phyloP scores from a whole-genome alignment of 495 filamentous ascomycete genomes.

The Aspergillus ostianus region DNA sequence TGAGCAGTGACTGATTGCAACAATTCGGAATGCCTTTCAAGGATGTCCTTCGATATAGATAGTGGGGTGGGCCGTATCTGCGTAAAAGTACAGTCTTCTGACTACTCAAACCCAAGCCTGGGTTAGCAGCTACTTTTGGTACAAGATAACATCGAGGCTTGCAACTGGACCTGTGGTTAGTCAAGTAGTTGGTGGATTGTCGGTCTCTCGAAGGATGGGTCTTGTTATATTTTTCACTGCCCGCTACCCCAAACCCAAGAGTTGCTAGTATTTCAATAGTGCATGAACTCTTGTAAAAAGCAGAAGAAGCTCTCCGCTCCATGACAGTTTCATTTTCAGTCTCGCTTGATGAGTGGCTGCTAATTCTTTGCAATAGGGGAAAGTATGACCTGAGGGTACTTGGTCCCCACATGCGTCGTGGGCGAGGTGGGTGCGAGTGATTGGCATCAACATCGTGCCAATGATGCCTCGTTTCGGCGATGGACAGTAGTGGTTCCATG shows the following conservation, averaged over 20 bases:
- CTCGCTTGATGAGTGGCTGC: too few relatives aligned
- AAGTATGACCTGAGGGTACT: background rate
- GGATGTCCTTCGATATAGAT: too few relatives aligned
- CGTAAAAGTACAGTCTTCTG: background rate
- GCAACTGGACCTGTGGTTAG: background rate
- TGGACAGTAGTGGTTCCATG: background rate
- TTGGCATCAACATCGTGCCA: background rate
- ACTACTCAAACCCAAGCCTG: background rate
- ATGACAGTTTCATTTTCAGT: too few relatives aligned
- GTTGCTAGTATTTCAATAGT: slow-evolving; percentile 16
- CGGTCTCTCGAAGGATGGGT: too few relatives aligned
- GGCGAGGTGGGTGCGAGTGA: slow-evolving; percentile 1
- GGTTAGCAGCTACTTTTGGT: background rate
- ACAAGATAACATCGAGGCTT: background rate
- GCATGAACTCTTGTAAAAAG: background rate
- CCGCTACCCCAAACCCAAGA: slow-evolving; percentile 1
- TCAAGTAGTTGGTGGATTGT: background rate
- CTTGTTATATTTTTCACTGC: too few relatives aligned
- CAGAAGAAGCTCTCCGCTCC: too few relatives aligned
- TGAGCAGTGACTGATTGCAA: background rate
- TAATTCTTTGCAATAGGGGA: background rate
- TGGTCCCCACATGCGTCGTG: slow-evolving; percentile 5
- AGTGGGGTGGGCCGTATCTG: too few relatives aligned
- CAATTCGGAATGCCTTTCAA: too few relatives aligned
- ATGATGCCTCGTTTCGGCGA: background rate